These are phyloP conservation scores for Harringtonia aguacate DNA, from an alignment of 2,329 filamentous ascomycete species.

Conservation along the genomic window DNA sequence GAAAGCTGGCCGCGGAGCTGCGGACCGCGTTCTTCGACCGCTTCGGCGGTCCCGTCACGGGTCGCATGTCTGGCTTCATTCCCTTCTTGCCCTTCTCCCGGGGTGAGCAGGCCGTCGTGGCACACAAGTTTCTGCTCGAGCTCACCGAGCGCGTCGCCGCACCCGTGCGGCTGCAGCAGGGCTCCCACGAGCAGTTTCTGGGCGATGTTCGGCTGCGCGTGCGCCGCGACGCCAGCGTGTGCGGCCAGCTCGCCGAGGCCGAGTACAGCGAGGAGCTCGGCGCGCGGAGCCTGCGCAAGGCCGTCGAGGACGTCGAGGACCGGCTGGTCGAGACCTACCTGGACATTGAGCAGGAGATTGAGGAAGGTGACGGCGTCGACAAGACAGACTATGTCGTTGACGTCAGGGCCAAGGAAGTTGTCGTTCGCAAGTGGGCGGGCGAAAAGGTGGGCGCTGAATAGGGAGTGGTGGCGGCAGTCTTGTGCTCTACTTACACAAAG, in stretches of 20 bases:
- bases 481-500: too few species aligned
- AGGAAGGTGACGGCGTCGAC: not conserved
- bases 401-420: not conserved
- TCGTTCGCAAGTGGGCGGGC: not conserved
- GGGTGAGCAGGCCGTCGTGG: conserved; percentile 8
- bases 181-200: not conserved
- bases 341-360: conserved; percentile 1
- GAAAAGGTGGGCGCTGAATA: too few species aligned
- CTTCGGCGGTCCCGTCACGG: conserved; percentile 7
- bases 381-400: conserved; percentile 3
- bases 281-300: conserved; percentile 7
- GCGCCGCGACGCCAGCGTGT: conserved; percentile 5
- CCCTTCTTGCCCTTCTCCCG: conserved; percentile 8
- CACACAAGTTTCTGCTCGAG: conserved; percentile 7
- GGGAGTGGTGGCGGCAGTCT: too few species aligned
- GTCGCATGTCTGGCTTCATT: conserved; percentile 8
- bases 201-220: conserved; percentile 3
- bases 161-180: not conserved
- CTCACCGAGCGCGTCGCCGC: not conserved
- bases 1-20: not conserved
- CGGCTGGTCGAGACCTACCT: conserved; percentile 4
- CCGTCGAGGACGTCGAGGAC: conserved; percentile 2
- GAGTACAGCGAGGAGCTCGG: conserved; percentile 7
- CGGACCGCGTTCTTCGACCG: not conserved
- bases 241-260: not conserved